Evolutionary conservation across 805 yeast genomes (phyloP), one percentile per base, ranked within the genome.

Genomic region (Pichia pseudocactophila): DNA sequence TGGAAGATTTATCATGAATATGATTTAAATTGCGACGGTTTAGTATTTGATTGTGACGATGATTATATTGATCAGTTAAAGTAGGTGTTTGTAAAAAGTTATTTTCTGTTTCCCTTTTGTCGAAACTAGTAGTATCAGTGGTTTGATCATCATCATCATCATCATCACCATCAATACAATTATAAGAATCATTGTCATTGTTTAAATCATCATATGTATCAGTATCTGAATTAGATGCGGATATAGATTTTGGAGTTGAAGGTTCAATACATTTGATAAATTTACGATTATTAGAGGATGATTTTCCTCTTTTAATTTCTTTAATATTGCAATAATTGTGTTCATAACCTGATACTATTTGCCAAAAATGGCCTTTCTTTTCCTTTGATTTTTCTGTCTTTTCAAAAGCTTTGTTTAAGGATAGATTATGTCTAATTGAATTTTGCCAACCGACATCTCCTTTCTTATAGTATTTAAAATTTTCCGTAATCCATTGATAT

Each of bases 371-470:
- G 27, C 92, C 92, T 59, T 84, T 84, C 7, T 90, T 88, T 64
- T 83, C 94, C 51, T 83, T 82, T 11, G 96, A 89, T 59, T 89
- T 82, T 51, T 85, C 95, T 18, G 92, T 81, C 63, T 90, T 90
- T 38, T 82, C 71, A 58, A 90, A 90, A 0, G 97, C 96, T 58
- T 92, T 92, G 63, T 90, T 92, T 53, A 90, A 71, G 11, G 96
- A 87, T 26, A 90, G 68, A 52, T 92, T 90, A 63, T 90, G 98
- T 48, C 98, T 79, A 49, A 90, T 92, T 28, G 96, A 89, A 64
- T 90, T 90, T 63, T 90, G 97, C 98, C 98, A 90, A 22, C 97
- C 96, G 10, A 86, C 82, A 52, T 87, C 95, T 45, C 84, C 82
- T 49, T 76, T 78, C 49, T 80, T 78, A 63, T 92, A 92, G 59